Percentiles rank a stretch among this genome's conserved stretches.
These are phyloP conservation scores for Cicer cuneatum DNA, from an alignment of 306 rosid species.

Conservation along the genomic window DNA sequence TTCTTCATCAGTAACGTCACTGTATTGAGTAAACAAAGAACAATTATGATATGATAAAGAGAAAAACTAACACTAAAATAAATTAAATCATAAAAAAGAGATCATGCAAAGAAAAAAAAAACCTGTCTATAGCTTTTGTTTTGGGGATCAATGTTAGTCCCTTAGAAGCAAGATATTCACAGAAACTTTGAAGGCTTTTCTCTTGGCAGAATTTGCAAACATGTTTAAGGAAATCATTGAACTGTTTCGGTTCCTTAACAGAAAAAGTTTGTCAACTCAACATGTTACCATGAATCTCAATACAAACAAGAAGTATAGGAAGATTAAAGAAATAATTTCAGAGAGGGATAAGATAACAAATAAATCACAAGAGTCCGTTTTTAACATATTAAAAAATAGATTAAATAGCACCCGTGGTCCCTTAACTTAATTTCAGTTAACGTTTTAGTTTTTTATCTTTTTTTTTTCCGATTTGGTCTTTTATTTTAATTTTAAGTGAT, in stretches of 20 bases:
- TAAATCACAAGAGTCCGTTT: background rate
- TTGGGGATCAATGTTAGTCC: slow-evolving; percentile 71
- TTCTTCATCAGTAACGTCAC: slow-evolving; percentile 81
- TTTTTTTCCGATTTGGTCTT: too few relatives aligned
- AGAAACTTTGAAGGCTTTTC: slow-evolving; percentile 60
- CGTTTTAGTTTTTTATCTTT: too few relatives aligned
- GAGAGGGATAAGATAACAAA: background rate
- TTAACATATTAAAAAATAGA: too few relatives aligned
- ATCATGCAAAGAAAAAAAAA: background rate
- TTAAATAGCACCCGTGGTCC: too few relatives aligned
- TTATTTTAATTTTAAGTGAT: too few relatives aligned
- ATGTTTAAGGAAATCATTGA: slow-evolving; percentile 71
- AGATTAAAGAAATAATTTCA: slow-evolving; percentile 30
- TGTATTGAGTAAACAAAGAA: slow-evolving; percentile 51
- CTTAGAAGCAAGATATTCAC: slow-evolving; percentile 66
- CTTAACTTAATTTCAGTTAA: too few relatives aligned
- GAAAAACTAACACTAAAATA: slow-evolving; percentile 5
- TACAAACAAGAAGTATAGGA: slow-evolving; percentile 19
- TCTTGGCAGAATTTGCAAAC: slow-evolving; percentile 68
- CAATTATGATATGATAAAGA: slow-evolving; percentile 7
- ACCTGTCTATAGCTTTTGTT: slow-evolving; percentile 88
- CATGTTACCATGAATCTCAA: slow-evolving; percentile 26
- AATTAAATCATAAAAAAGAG: slow-evolving; percentile 29
- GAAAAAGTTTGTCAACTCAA: slow-evolving; percentile 2
- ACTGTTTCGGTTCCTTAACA: slow-evolving; percentile 83